Evolutionary conservation across 1,284 basidiomycete genomes (phyloP), one percentile per base, ranked within the genome.

Genomic region (Ustilago tritici): DNA sequence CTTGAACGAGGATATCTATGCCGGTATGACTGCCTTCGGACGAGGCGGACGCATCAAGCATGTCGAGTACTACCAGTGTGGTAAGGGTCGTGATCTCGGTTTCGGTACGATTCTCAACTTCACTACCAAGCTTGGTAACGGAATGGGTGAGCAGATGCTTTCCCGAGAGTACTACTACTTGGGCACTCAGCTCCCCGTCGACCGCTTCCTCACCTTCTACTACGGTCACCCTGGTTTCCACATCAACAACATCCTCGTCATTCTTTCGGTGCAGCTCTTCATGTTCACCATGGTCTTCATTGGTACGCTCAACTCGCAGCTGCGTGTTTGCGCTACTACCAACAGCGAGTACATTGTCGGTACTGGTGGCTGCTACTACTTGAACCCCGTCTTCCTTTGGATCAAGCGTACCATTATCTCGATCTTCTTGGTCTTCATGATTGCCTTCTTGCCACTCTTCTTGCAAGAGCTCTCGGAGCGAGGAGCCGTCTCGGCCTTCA

Each of bases 181-280:
- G 78, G 97, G 96, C 60, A 99, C 97, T n/a, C 96, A 99, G 87
- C 90, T 99, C 54, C 95, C 96, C 47, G 92, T 98, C 86, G 97
- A 99, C 87, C 92, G 97, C 60, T 99, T 99, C 92, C 89, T 99
- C 86, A 98, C 96, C 61, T 99, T 98, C 90, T 99, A 99, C 89
- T 99, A 99, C 87, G 96, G 94, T 58, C 96, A 99, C 88, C 96
- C 97, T 58, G 97, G 96, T 77, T 99, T 99, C 92, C 95, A 98
- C 87, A 95, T 99, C 89, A 98, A 99, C 90, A 99, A 99, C 87
- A 98, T 98, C 90, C 90, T 99, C 84, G 84, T 86, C 78, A 86
- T 86, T 65, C 65, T 85, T 32, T 82, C 83, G 54, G 84, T 86
- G 53, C 84, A 84, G 71, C 72, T 85, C 61, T 85, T 86, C 81